Percentiles rank a stretch among this genome's conserved stretches.
phyloP scores from a whole-genome alignment of 257 asterid genomes.

The Gentiana straminea region DNA sequence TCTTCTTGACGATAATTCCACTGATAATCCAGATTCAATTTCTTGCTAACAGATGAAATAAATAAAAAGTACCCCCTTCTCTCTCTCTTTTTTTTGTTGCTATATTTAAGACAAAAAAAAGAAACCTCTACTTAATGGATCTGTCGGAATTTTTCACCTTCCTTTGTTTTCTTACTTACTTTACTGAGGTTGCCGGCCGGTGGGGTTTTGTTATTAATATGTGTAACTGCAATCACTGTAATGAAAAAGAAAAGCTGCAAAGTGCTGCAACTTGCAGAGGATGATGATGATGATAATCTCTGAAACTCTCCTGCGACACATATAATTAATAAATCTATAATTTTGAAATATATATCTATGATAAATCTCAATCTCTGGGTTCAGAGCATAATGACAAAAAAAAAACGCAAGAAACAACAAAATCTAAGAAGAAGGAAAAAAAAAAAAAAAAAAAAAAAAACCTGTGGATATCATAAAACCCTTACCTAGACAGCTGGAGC shows the following conservation, averaged over 20 bases:
- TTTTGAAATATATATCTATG: conserved; percentile 15
- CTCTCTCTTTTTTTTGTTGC: not conserved
- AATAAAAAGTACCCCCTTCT: conserved; percentile 2
- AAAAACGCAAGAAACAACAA: not conserved
- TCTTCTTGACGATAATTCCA: conserved; percentile 11
- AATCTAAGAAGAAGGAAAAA: not conserved
- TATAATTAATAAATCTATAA: conserved; percentile 4
- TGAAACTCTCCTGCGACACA: conserved; percentile 12
- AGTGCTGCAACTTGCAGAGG: conserved; percentile 6
- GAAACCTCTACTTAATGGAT: too few species aligned
- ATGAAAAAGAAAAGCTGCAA: conserved; percentile 6
- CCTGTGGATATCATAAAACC: not conserved
- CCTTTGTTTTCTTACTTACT: conserved; percentile 6
- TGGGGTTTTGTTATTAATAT: not conserved
- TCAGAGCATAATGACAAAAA: conserved; percentile 19
- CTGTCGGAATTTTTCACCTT: not conserved
- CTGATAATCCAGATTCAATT: conserved; percentile 21
- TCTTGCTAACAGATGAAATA: not conserved
- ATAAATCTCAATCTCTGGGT: conserved; percentile 21
- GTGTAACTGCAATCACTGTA: conserved; percentile 5
- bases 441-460: not conserved
- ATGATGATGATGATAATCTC: conserved; percentile 32
- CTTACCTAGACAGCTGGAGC: not conserved
- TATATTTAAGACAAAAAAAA: not conserved
- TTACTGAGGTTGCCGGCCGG: conserved; percentile 2